phyloP scores from a whole-genome alignment of 2,329 filamentous ascomycete genomes.

The Fusarium dlaminii region DNA sequence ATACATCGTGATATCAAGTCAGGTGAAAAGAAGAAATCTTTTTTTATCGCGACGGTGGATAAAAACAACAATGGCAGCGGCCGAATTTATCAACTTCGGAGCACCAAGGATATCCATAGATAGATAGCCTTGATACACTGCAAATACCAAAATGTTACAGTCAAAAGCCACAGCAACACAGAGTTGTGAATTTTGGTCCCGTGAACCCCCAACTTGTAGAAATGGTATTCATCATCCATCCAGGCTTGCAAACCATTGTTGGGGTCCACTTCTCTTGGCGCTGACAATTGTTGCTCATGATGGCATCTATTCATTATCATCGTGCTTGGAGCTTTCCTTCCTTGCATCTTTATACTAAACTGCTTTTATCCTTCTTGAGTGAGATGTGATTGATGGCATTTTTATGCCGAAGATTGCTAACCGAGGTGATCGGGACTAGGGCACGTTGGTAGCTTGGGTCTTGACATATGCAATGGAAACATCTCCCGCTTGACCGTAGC shows the following conservation, averaged over 20 bases:
- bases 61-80: background rate
- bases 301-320: background rate
- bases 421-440: background rate
- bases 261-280: background rate
- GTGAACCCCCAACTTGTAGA: background rate
- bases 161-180: rapidly evolving
- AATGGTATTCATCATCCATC: background rate
- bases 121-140: background rate
- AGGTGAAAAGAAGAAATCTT: rapidly evolving
- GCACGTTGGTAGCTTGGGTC: background rate
- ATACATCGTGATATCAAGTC: background rate
- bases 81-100: too few species aligned
- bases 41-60: background rate
- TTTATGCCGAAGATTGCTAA: too few species aligned
- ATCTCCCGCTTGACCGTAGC: background rate
- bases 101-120: too few species aligned
- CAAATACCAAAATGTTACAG: too few species aligned
- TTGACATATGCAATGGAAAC: background rate
- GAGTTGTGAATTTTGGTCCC: too few species aligned
- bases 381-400: background rate
- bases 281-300: background rate
- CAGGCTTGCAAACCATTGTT: too few species aligned
- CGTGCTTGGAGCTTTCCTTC: rapidly evolving
- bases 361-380: background rate
- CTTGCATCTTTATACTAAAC: background rate